Evolutionary conservation across 495 filamentous ascomycete species (phyloP).

Genomic region (Xylaria sp.): DNA sequence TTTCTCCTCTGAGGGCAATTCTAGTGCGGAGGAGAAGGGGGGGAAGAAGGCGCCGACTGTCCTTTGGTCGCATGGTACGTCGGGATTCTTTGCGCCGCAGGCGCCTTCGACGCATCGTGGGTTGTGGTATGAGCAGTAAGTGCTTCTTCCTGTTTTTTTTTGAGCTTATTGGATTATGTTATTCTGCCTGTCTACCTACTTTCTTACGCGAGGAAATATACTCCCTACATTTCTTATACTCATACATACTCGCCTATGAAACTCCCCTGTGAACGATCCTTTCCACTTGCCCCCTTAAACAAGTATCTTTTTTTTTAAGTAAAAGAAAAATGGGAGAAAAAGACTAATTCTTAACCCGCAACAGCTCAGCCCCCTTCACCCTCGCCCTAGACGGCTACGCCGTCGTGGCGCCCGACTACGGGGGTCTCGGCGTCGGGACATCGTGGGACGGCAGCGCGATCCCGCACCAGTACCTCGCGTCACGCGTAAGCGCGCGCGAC

Average conservation of each 20-base stretch:
- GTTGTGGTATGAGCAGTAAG: slow-evolving; percentile 51
- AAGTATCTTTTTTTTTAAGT: too few relatives aligned
- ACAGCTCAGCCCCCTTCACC: slow-evolving; percentile 46
- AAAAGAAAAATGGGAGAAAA: too few relatives aligned
- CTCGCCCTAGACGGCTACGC: slow-evolving; percentile 59
- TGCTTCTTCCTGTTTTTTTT: too few relatives aligned
- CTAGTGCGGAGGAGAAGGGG: background rate
- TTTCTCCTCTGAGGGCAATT: slow-evolving; percentile 22
- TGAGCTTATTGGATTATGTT: too few relatives aligned
- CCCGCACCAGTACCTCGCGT: slow-evolving; percentile 50
- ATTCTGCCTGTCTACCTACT: too few relatives aligned
- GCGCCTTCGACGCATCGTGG: slow-evolving; percentile 55
- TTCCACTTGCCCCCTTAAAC: too few relatives aligned
- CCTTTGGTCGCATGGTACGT: slow-evolving; percentile 62
- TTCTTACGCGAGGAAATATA: too few relatives aligned
- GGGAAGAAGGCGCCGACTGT: slow-evolving; percentile 47
- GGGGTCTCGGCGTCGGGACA: slow-evolving; percentile 58
- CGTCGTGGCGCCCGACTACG: slow-evolving; percentile 64
- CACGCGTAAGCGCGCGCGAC: slow-evolving; percentile 51
- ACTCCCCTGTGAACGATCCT: too few relatives aligned
- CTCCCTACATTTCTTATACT: background rate
- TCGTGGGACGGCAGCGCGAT: slow-evolving; percentile 45
- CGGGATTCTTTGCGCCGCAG: slow-evolving; percentile 50
- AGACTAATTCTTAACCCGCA: background rate
- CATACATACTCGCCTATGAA: background rate